These are phyloP conservation scores for Myxozyma kluyveri DNA, from an alignment of 805 yeast genomes.

Conservation along the genomic window DNA sequence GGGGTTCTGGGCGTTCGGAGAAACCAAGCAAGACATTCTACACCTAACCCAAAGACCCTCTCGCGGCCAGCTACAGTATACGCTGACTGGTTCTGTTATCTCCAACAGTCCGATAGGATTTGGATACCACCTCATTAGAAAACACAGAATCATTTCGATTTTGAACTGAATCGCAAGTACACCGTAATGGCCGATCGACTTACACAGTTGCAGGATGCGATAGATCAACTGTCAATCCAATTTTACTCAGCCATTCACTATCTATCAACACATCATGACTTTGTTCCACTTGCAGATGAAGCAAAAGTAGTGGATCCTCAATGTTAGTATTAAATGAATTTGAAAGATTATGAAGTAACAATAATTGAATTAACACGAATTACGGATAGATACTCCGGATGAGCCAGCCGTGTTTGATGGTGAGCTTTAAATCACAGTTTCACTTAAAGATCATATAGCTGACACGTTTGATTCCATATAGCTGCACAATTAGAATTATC, in stretches of 20 bases:
- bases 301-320: conserved; percentile 26
- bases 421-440: neutral
- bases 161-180: no score
- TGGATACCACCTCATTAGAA: no score
- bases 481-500: conserved; percentile 69
- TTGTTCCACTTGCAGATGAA: conserved; percentile 38
- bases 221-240: conserved; percentile 33
- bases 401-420: conserved; percentile 26
- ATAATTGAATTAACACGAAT: neutral
- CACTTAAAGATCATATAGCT: neutral
- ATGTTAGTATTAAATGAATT: conserved; percentile 3
- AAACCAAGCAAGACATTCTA: no score
- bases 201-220: conserved; percentile 32
- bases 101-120: no score
- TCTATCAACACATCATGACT: conserved; percentile 51
- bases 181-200: conserved; percentile 24
- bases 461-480: conserved; percentile 1
- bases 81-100: no score
- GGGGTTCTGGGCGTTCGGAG: no score
- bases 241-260: conserved; percentile 32
- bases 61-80: no score
- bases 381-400: conserved; percentile 14
- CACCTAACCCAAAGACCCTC: no score
- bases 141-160: no score
- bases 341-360: neutral